Evolutionary conservation across 2,329 filamentous ascomycete species (phyloP).

Genomic region (Lachnellula suecica): DNA sequence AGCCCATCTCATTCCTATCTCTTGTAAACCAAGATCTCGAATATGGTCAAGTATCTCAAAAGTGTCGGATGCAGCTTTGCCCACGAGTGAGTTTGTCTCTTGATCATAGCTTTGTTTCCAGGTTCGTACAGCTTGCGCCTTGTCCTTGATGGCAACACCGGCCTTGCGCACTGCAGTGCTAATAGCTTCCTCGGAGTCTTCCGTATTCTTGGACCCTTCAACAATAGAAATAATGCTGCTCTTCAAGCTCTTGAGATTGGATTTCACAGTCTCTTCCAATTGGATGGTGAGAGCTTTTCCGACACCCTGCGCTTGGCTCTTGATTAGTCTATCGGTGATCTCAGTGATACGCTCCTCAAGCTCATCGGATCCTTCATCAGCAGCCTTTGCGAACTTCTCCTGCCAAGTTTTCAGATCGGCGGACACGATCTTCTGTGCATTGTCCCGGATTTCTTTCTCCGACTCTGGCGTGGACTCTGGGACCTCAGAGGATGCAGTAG

Average conservation of each 20-base stretch:
- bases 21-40: slow-evolving; percentile 67
- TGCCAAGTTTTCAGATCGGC: slow-evolving; percentile 85
- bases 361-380: slow-evolving; percentile 77
- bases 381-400: slow-evolving; percentile 80
- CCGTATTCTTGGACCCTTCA: slow-evolving; percentile 51
- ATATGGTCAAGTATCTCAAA: slow-evolving; percentile 68
- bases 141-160: slow-evolving; percentile 60
- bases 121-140: slow-evolving; percentile 61
- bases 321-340: slow-evolving; percentile 69
- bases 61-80: slow-evolving; percentile 60
- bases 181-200: slow-evolving; percentile 52
- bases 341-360: slow-evolving; percentile 62
- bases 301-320: slow-evolving; percentile 62
- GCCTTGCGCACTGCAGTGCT: slow-evolving; percentile 53
- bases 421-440: slow-evolving; percentile 65
- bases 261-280: slow-evolving; percentile 65
- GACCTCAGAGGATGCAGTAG: slow-evolving; percentile 25
- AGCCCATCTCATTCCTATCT: slow-evolving; percentile 79
- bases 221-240: slow-evolving; percentile 64
- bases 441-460: slow-evolving; percentile 55
- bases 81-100: slow-evolving; percentile 55
- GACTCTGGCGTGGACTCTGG: slow-evolving; percentile 31
- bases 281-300: slow-evolving; percentile 67
- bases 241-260: slow-evolving; percentile 66
- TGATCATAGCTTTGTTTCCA: slow-evolving; percentile 62